A percentile compares a stretch with the other conserved stretches of the same genome.
These are phyloP conservation scores for Typha latifolia DNA, from an alignment of 176 grass and related monocot genomes.

Conservation along the genomic window DNA sequence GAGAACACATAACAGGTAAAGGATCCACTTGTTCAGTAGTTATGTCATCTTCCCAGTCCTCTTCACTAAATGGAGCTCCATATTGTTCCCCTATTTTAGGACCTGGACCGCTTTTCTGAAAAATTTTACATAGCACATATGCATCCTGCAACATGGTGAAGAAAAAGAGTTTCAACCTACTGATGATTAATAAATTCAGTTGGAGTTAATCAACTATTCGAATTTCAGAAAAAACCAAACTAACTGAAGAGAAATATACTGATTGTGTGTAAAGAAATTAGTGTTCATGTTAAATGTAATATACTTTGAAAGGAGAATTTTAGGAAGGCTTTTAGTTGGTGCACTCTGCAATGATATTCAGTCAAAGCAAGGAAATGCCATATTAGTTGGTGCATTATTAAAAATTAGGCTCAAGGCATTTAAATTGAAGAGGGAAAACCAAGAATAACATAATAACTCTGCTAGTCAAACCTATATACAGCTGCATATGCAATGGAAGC, in stretches of 20 bases:
- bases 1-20: constrained; percentile 15
- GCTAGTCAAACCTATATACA: too few species aligned
- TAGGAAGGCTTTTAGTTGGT: neutral
- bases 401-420: too few species aligned
- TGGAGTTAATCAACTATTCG: neutral
- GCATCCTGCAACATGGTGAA: constrained; percentile 48
- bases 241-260: neutral
- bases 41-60: constrained; percentile 55
- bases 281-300: neutral
- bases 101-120: constrained; percentile 75
- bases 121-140: constrained; percentile 78
- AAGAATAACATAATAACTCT: too few species aligned
- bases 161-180: neutral
- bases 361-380: too few species aligned
- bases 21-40: constrained; percentile 32
- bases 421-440: too few species aligned
- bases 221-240: neutral
- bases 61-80: constrained; percentile 78
- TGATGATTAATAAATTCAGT: neutral
- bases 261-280: neutral
- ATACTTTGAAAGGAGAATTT: neutral
- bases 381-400: too few species aligned
- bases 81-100: constrained; percentile 82
- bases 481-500: too few species aligned
- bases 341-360: too few species aligned